Conservation (phyloP, 257 asterid species). For the Leptodermis oblonga region DNA sequence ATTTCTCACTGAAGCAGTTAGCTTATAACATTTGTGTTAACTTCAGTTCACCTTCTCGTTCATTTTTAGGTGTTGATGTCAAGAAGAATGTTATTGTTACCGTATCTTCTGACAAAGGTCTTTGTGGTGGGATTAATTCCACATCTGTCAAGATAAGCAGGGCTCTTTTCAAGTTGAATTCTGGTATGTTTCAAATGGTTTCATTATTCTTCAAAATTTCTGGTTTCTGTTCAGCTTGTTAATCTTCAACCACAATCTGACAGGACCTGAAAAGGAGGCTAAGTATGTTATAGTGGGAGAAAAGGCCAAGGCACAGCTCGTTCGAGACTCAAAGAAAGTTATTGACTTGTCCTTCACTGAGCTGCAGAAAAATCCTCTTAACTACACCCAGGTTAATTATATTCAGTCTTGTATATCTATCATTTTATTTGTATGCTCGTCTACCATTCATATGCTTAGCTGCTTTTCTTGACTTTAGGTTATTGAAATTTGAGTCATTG, state of each 20-base stretch:
- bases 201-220: neutral
- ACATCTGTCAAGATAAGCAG: constrained; percentile 91
- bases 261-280: constrained; percentile 83
- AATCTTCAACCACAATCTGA: constrained; percentile 7
- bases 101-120: constrained; percentile 93
- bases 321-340: constrained; percentile 77
- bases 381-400: constrained; percentile 80
- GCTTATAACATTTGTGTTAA: neutral
- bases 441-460: neutral
- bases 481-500: neutral
- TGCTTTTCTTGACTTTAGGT: neutral
- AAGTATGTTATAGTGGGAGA: constrained; percentile 90
- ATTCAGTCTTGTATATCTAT: neutral
- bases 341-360: constrained; percentile 69
- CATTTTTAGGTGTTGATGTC: constrained; percentile 74
- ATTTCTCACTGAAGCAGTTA: neutral
- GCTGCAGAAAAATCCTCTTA: constrained; percentile 89
- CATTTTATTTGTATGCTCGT: neutral
- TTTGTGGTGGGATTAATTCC: constrained; percentile 98
- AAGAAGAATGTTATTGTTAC: constrained; percentile 85
- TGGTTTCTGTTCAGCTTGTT: constrained; percentile 4
- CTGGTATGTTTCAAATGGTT: constrained; percentile 42
- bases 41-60: neutral
- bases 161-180: constrained; percentile 58
- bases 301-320: constrained; percentile 90